These are phyloP conservation scores for Candida piceae DNA, from an alignment of 805 yeast species.

Conservation along the genomic window DNA sequence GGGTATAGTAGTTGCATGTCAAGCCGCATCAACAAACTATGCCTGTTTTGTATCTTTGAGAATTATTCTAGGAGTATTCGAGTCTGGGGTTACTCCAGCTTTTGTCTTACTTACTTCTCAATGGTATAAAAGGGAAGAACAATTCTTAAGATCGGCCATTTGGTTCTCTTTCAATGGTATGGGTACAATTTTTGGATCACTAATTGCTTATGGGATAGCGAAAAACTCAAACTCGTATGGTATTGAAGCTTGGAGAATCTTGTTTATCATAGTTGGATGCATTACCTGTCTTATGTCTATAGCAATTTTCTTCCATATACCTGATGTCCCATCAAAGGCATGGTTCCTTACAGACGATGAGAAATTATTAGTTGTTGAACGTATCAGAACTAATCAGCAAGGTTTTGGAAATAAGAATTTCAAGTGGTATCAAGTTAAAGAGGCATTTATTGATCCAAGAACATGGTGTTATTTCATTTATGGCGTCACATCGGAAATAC, in stretches of 20 bases:
- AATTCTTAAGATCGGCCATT: conserved; percentile 21
- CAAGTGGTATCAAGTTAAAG: conserved; percentile 25
- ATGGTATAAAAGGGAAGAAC: conserved; percentile 30
- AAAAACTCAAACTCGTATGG: too few species aligned
- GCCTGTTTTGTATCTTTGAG: conserved; percentile 42
- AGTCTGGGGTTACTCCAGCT: conserved; percentile 32
- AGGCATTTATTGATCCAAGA: conserved; percentile 24
- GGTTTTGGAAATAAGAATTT: conserved; percentile 24
- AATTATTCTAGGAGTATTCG: conserved; percentile 43
- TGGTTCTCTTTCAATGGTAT: conserved; percentile 37
- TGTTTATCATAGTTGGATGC: conserved; percentile 56
- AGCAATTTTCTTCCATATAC: conserved; percentile 43
- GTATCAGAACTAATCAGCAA: conserved; percentile 16
- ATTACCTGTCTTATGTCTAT: conserved; percentile 50
- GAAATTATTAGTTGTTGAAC: too few species aligned
- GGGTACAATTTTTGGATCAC: conserved; percentile 45
- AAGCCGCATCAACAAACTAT: conserved; percentile 38
- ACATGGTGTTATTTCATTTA: conserved; percentile 40
- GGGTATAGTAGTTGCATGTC: conserved; percentile 42
- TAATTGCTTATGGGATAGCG: conserved; percentile 53
- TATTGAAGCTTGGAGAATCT: conserved; percentile 49
- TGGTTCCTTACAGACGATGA: conserved; percentile 36
- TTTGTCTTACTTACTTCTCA: conserved; percentile 33
- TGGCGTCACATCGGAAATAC: conserved; percentile 23
- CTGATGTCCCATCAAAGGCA: conserved; percentile 47